These are phyloP conservation scores for Sphagnum fallax DNA, from an alignment of 228 moss, liverwort and hornwort genomes.

Conservation along the genomic window DNA sequence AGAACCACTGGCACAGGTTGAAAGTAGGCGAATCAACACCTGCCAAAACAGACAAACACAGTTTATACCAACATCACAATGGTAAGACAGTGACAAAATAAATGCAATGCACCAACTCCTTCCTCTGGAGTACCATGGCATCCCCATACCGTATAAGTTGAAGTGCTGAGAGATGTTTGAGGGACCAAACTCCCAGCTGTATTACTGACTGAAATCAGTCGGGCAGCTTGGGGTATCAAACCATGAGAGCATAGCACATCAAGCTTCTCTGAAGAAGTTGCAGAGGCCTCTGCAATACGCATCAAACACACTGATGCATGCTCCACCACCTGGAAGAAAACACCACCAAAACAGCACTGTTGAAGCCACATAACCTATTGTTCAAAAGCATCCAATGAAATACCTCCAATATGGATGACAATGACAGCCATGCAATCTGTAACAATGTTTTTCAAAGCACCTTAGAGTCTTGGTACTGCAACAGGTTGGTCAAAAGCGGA, in stretches of 20 bases:
- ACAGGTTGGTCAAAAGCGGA: conserved; percentile 84
- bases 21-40: conserved; percentile 87
- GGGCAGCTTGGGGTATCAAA: conserved; percentile 78
- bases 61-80: background rate
- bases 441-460: conserved; percentile 15
- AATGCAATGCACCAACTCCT: background rate
- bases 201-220: conserved; percentile 81
- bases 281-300: conserved; percentile 90
- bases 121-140: background rate
- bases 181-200: conserved; percentile 71
- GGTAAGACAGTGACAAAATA: background rate
- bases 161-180: conserved; percentile 81
- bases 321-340: conserved; percentile 78
- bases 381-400: no score
- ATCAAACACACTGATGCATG: conserved; percentile 91
- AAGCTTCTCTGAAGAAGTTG: conserved; percentile 72
- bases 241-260: conserved; percentile 93
- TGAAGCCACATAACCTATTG: background rate
- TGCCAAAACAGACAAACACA: conserved; percentile 27
- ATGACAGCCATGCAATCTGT: no score
- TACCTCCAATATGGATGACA: no score
- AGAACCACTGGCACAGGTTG: conserved; percentile 91
- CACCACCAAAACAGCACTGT: background rate
- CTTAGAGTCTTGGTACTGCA: conserved; percentile 99
- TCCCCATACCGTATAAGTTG: conserved; percentile 81